Conservation (phyloP, 2,329 filamentous ascomycete species). For the Ambrosiella xylebori region DNA sequence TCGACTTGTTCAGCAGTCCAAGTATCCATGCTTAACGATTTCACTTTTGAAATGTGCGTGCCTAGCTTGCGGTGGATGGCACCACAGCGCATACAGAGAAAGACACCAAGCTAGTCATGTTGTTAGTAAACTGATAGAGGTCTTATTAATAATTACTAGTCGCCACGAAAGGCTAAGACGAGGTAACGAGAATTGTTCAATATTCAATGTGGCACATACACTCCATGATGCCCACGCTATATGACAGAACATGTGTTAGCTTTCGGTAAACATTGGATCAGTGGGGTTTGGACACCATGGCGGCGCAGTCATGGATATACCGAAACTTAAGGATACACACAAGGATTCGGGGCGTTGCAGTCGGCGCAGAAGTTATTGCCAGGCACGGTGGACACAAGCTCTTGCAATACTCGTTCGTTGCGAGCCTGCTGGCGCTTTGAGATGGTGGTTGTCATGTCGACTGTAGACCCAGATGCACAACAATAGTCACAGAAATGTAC, state of each 20-base stretch:
- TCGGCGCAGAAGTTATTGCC: conserved; percentile 93
- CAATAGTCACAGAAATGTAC: not conserved
- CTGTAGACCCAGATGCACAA: not conserved
- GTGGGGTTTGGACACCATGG: not conserved
- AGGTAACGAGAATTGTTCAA: not conserved
- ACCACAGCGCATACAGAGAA: conserved; percentile 95
- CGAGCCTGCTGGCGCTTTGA: conserved; percentile 88
- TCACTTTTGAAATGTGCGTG: conserved; percentile 96
- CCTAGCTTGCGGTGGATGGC: conserved; percentile 89
- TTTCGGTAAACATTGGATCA: not conserved
- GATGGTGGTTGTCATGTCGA: conserved; percentile 10
- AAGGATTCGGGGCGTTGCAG: conserved; percentile 80
- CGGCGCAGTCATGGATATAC: not conserved
- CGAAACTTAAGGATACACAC: conserved; percentile 32
- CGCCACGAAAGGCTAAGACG: not conserved
- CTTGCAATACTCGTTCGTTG: conserved; percentile 82
- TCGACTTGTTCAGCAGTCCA: conserved; percentile 95
- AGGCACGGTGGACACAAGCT: conserved; percentile 63
- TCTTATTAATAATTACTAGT: not conserved
- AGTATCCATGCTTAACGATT: conserved; percentile 95
- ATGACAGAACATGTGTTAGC: conserved; percentile 13
- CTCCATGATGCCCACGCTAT: conserved; percentile 94
- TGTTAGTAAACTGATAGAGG: not conserved
- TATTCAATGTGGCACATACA: conserved; percentile 34
- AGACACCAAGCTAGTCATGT: conserved; percentile 59